These are phyloP conservation scores for Prunus mongolica DNA, from an alignment of 306 rosid species.

Conservation along the genomic window DNA sequence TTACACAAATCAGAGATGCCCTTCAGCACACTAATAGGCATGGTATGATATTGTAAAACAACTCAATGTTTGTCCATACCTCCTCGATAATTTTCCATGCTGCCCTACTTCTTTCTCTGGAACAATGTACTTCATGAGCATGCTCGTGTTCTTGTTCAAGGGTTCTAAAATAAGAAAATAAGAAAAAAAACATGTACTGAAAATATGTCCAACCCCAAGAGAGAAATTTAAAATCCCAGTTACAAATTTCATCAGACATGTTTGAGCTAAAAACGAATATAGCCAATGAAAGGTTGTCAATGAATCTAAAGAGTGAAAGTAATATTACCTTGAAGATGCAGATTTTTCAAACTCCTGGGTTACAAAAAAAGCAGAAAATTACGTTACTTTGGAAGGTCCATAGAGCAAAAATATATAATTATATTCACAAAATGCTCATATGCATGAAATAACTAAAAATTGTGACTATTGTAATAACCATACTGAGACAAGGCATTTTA, in stretches of 20 bases:
- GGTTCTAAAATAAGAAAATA: slow-evolving; percentile 25
- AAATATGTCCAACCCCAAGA: not conserved
- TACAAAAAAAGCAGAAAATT: slow-evolving; percentile 24
- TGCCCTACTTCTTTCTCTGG: slow-evolving; percentile 84
- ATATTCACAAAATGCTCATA: not conserved
- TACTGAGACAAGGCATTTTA: not conserved
- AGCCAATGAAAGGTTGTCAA: not conserved
- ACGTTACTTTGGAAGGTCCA: slow-evolving; percentile 24
- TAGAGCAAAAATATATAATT: not conserved
- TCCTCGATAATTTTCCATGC: slow-evolving; percentile 71
- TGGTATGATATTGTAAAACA: not conserved
- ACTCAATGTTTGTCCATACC: slow-evolving; percentile 34
- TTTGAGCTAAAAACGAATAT: not conserved
- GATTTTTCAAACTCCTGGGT: slow-evolving; percentile 51
- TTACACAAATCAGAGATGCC: slow-evolving; percentile 15
- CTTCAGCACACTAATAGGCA: slow-evolving; percentile 20
- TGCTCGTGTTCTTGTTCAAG: slow-evolving; percentile 43
- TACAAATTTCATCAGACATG: not conserved
- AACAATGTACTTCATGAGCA: slow-evolving; percentile 69
- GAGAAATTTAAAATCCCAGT: slow-evolving; percentile 10
- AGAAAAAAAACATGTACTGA: not conserved
- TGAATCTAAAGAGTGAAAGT: slow-evolving; percentile 3
- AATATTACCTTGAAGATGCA: slow-evolving; percentile 56
- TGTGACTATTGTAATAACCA: not conserved
- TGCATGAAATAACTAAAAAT: not conserved